phyloP scores from a whole-genome alignment of 768 basidiomycete species.

The Trametes cingulata region DNA sequence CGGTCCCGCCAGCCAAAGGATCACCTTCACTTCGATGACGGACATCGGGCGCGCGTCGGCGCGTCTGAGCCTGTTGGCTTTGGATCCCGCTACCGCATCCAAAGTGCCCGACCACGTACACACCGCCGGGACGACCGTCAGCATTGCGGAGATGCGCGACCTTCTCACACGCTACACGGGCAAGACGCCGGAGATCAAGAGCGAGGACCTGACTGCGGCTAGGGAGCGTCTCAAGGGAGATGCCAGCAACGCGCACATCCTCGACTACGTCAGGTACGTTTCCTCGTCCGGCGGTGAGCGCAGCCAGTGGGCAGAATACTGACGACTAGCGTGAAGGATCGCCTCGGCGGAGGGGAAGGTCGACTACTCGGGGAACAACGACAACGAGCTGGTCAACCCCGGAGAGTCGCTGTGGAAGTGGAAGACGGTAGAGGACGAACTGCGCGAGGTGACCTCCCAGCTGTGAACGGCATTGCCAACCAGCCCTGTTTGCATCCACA shows the following conservation, averaged over 20 bases:
- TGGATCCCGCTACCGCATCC: slow-evolving; percentile 4
- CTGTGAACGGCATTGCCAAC: too few species aligned
- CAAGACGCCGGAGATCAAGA: background rate
- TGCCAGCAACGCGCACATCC: background rate
- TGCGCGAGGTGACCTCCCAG: background rate
- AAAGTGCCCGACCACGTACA: slow-evolving; percentile 23
- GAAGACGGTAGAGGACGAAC: slow-evolving; percentile 23
- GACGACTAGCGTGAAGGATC: slow-evolving; percentile 7
- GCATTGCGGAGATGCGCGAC: slow-evolving; percentile 16
- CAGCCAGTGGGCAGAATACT: background rate
- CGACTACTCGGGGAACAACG: slow-evolving; percentile 22
- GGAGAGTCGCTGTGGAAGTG: slow-evolving; percentile 27
- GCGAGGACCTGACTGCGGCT: background rate
- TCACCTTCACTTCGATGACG: slow-evolving; percentile 17
- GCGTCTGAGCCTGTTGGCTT: slow-evolving; percentile 19
- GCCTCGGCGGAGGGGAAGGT: slow-evolving; percentile 22
- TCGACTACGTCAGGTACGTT: slow-evolving; percentile 1
- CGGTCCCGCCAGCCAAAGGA: slow-evolving; percentile 15
- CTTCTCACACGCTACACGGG: background rate
- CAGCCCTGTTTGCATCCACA: too few species aligned
- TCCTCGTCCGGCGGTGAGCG: background rate
- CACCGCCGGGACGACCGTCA: slow-evolving; percentile 20
- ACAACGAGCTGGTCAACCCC: slow-evolving; percentile 30
- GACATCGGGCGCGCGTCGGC: slow-evolving; percentile 24
- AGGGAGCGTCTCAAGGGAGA: background rate